These are phyloP conservation scores for Glycine tomentella DNA, from an alignment of 306 rosid species.

Conservation along the genomic window DNA sequence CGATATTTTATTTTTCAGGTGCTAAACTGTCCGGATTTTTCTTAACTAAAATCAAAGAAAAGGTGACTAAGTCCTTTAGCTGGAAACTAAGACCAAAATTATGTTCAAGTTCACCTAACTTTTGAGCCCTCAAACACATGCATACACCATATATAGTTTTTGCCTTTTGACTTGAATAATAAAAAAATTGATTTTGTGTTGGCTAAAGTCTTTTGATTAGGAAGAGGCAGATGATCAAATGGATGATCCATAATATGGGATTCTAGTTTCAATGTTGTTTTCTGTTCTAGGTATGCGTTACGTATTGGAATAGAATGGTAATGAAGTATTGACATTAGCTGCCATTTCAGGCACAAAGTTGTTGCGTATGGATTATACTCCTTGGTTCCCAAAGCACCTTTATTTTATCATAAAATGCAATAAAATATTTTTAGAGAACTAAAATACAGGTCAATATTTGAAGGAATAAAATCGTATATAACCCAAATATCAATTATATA, in stretches of 20 bases:
- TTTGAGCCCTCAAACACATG: background rate
- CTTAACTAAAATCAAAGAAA: conserved; percentile 25
- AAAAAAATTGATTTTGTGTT: background rate
- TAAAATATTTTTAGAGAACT: too few relatives aligned
- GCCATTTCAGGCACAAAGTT: background rate
- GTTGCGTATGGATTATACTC: conserved; percentile 13
- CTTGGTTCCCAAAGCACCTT: background rate
- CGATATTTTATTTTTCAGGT: conserved; percentile 4
- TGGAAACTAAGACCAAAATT: conserved; percentile 6
- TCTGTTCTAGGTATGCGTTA: background rate
- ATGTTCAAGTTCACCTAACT: conserved; percentile 31
- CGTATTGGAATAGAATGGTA: conserved; percentile 8
- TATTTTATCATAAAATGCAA: too few relatives aligned
- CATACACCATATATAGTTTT: background rate
- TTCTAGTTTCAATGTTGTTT: conserved; percentile 3
- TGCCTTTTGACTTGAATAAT: conserved; percentile 13
- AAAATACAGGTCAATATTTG: too few relatives aligned
- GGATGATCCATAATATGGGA: conserved; percentile 6
- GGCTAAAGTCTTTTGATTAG: conserved; percentile 11
- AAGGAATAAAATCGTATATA: too few relatives aligned
- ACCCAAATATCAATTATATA: too few relatives aligned
- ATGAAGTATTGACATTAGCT: background rate
- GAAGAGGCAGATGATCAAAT: conserved; percentile 18
- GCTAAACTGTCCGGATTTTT: conserved; percentile 22
- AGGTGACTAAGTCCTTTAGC: background rate